Percentiles rank a stretch among this genome's conserved stretches.
These are phyloP conservation scores for Cladosporium austrohemisphaericum DNA, from an alignment of 2,329 filamentous ascomycete genomes.

Conservation along the genomic window DNA sequence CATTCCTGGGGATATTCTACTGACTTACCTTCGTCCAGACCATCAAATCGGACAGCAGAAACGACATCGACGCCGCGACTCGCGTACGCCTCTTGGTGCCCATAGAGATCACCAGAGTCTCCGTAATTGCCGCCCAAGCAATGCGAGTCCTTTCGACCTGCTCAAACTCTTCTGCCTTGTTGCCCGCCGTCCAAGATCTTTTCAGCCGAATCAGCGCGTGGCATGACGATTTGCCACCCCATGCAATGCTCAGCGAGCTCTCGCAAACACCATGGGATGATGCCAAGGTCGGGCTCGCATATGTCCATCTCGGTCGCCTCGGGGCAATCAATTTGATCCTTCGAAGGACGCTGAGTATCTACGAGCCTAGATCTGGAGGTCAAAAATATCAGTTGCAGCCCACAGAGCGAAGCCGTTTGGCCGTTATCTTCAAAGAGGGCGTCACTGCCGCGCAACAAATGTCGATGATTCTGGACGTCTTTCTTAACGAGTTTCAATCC, in stretches of 20 bases:
- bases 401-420: constrained; percentile 1
- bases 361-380: background rate
- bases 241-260: background rate
- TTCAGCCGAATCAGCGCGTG: background rate
- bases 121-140: background rate
- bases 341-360: constrained; percentile 3
- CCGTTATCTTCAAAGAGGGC: constrained; percentile 4
- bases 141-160: constrained; percentile 1
- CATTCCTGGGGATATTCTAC: background rate
- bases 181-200: background rate
- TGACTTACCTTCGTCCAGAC: background rate
- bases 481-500: constrained; percentile 11
- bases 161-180: background rate
- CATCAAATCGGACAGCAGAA: background rate
- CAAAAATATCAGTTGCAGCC: constrained; percentile 1
- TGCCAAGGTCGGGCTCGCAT: background rate
- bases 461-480: constrained; percentile 1
- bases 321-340: constrained; percentile 8
- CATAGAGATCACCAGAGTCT: background rate
- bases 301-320: constrained; percentile 6
- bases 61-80: background rate
- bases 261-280: constrained; percentile 3
- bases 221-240: background rate
- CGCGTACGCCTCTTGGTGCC: background rate
- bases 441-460: constrained; percentile 5